These are phyloP conservation scores for Macrophomina tecta DNA, from an alignment of 2,329 filamentous ascomycete genomes.

Conservation along the genomic window DNA sequence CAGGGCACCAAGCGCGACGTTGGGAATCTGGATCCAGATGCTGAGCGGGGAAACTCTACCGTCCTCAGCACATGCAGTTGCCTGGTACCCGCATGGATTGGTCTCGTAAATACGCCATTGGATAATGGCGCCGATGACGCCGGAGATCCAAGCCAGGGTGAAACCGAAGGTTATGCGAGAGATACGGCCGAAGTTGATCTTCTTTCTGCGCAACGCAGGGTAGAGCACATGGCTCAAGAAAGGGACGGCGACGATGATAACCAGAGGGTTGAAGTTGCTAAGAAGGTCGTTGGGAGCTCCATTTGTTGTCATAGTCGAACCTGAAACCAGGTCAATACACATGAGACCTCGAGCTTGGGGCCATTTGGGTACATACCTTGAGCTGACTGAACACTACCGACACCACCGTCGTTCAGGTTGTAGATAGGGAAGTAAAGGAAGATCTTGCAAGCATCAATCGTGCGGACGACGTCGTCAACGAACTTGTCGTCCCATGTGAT, in stretches of 20 bases:
- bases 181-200: constrained; percentile 56
- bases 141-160: constrained; percentile 55
- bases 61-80: constrained; percentile 44
- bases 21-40: constrained; percentile 53
- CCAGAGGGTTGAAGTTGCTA: constrained; percentile 58
- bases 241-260: constrained; percentile 55
- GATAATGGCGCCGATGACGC: constrained; percentile 47
- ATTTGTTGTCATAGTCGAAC: constrained; percentile 50
- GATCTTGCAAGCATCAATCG: constrained; percentile 42
- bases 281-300: constrained; percentile 60
- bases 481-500: constrained; percentile 44
- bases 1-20: constrained; percentile 45
- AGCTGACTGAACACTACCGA: constrained; percentile 51
- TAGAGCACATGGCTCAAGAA: constrained; percentile 58
- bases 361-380: constrained; percentile 11
- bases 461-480: constrained; percentile 45
- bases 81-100: constrained; percentile 52
- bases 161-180: constrained; percentile 60
- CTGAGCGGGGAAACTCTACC: constrained; percentile 47
- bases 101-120: constrained; percentile 56
- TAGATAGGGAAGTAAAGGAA: constrained; percentile 50
- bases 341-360: background rate
- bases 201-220: constrained; percentile 49
- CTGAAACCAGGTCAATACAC: background rate
- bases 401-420: constrained; percentile 52